Conservation (phyloP, 2,329 filamentous ascomycete species). For the Penicillium psychrosexuale region DNA sequence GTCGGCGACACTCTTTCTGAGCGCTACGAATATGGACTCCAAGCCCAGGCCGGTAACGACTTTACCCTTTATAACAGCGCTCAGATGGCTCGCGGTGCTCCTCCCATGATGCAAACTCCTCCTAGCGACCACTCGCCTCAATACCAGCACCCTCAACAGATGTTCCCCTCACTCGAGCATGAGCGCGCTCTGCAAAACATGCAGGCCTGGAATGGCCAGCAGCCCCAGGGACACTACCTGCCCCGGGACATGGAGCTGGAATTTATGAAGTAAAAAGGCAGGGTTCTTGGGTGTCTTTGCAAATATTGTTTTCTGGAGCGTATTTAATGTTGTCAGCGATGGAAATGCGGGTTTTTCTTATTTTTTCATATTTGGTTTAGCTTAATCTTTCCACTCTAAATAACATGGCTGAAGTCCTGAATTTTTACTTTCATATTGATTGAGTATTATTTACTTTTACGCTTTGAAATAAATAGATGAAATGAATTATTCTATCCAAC, state of each 20-base stretch:
- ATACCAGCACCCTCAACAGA: slow-evolving; percentile 11
- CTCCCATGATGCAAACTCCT: slow-evolving; percentile 2
- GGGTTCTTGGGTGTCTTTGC: not conserved
- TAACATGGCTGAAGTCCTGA: not conserved
- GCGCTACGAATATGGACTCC: slow-evolving; percentile 15
- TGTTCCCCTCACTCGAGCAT: slow-evolving; percentile 22
- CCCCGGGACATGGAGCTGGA: slow-evolving; percentile 20
- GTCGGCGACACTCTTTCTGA: slow-evolving; percentile 25
- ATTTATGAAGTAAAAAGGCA: slow-evolving; percentile 12
- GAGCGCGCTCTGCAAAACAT: slow-evolving; percentile 12
- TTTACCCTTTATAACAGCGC: slow-evolving; percentile 27
- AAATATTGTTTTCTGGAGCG: slow-evolving; percentile 4
- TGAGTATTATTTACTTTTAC: no score
- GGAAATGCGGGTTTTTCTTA: not conserved
- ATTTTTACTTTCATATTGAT: not conserved
- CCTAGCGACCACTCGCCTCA: slow-evolving; percentile 9
- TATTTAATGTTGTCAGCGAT: slow-evolving; percentile 6
- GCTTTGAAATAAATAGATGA: no score
- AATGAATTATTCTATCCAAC: no score
- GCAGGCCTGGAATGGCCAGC: slow-evolving; percentile 16
- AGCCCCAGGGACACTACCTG: slow-evolving; percentile 11
- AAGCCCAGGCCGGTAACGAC: slow-evolving; percentile 19
- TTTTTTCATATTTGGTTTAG: slow-evolving; percentile 1
- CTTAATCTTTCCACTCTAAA: slow-evolving; percentile 1
- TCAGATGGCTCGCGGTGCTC: slow-evolving; percentile 1